phyloP scores from a whole-genome alignment of 1,284 basidiomycete species.

The Coniferiporia weirii region DNA sequence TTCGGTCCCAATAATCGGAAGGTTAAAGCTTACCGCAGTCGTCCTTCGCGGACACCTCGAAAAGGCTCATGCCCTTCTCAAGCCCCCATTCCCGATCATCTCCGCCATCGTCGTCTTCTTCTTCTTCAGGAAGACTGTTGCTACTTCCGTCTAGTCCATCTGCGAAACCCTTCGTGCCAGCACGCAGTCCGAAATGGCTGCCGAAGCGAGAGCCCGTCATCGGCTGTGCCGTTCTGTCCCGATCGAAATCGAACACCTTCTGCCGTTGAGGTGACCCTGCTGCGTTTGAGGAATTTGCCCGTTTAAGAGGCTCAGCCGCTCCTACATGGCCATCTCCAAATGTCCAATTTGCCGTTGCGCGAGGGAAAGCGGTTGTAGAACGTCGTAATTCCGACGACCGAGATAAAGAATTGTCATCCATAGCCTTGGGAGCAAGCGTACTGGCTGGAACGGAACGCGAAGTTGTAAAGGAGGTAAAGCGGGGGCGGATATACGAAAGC shows the following conservation, averaged over 20 bases:
- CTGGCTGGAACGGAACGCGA: slow-evolving; percentile 53
- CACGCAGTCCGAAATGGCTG: slow-evolving; percentile 41
- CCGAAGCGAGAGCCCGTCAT: slow-evolving; percentile 45
- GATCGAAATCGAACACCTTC: slow-evolving; percentile 10
- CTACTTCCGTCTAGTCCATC: slow-evolving; percentile 55
- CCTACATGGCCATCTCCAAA: slow-evolving; percentile 10
- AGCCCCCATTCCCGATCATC: slow-evolving; percentile 70
- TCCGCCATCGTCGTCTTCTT: slow-evolving; percentile 41
- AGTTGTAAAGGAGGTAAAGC: slow-evolving; percentile 77
- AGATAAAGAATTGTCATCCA: slow-evolving; percentile 36
- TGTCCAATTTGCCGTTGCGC: slow-evolving; percentile 6
- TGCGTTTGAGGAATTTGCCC: slow-evolving; percentile 17
- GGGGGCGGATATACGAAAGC: slow-evolving; percentile 78
- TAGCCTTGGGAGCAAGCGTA: slow-evolving; percentile 33
- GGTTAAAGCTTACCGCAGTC: slow-evolving; percentile 52
- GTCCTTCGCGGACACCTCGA: slow-evolving; percentile 84
- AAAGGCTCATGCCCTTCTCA: slow-evolving; percentile 74
- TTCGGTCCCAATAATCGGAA: neutral
- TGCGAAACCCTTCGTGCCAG: slow-evolving; percentile 40
- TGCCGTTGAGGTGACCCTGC: slow-evolving; percentile 8
- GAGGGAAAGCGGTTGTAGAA: slow-evolving; percentile 25
- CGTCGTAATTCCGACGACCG: slow-evolving; percentile 50
- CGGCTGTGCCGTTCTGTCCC: slow-evolving; percentile 6
- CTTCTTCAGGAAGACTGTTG: slow-evolving; percentile 60
- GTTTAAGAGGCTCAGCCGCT: slow-evolving; percentile 6